Base-by-base conservation (phyloP, 495 filamentous ascomycete genomes). In the Neurospora sp. region DNA sequence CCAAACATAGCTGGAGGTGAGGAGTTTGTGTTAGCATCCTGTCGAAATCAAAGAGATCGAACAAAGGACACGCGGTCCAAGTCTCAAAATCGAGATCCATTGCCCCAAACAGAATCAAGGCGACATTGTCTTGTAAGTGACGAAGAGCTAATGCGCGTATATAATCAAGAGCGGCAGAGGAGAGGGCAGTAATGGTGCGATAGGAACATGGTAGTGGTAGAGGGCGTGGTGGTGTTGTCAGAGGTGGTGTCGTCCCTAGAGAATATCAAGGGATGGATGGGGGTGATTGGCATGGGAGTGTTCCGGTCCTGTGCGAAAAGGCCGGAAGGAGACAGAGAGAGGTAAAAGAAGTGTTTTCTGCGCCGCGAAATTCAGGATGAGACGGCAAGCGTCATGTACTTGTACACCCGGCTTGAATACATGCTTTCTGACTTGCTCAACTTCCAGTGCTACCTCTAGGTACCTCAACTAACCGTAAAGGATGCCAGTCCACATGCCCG, bases 1-100 rank as follows among this genome's bases (percentile, higher is more conserved):
- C 94, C 76, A 98, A 89, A 80, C 93, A 96, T 79, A 97, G 88
- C 94, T 98, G 83, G 73, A 87, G 72, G 69, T 78, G 75, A 40
- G 76, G 75, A 18, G 81, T 85, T 76, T 85, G 83, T 81, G 79
- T 76, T 74, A 69, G 77, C 73, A 41, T 72, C 40, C 40, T 40
- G 42, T 72, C 41, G 71, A 22, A 22, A 38, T 44, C 16, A 37
- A 27, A 3, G 37, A 42, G 48, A 20, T 70, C 42, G 6, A 27
- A 44, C 27, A 39, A 45, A 65, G 53, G 53, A 65, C 53, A 35
- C 7, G 53, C 53, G 53, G 53, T 65, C 53, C 53, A 65, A 4
- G 53, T 65, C 27, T 65, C 53, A 18, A 1, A 1, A 1, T 65
- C 53, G 53, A 65, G 53, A 65, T 65, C 53, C 53, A 65, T 65